A percentile compares a stretch with the other conserved stretches of the same genome.
Evolutionary conservation across 2,329 filamentous ascomycete genomes (phyloP).

Genomic region (Ophiostoma sp.): DNA sequence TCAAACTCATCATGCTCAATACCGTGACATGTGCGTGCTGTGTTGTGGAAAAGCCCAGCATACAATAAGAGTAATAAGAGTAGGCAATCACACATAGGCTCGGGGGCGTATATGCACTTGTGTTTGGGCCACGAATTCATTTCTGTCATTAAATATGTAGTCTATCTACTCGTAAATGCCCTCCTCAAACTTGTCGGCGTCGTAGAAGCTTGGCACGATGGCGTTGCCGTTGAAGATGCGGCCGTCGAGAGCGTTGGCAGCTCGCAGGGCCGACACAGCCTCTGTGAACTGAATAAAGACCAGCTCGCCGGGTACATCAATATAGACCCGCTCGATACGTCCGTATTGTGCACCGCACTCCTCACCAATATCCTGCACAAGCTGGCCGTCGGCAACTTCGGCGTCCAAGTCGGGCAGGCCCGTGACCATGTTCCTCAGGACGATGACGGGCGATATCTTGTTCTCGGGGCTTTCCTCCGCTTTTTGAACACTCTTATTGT

Average conservation of each 20-base stretch:
- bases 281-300: conserved; percentile 96
- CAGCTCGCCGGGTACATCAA: conserved; percentile 63
- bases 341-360: conserved; percentile 84
- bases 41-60: neutral
- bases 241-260: conserved; percentile 85
- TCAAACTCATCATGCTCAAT: neutral
- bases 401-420: conserved; percentile 72
- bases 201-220: conserved; percentile 80
- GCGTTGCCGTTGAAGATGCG: conserved; percentile 84
- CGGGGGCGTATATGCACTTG: neutral
- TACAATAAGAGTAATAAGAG: neutral
- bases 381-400: conserved; percentile 68
- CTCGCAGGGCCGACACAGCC: conserved; percentile 78
- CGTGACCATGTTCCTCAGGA: conserved; percentile 81
- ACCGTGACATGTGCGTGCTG: neutral
- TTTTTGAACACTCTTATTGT: conserved; percentile 51
- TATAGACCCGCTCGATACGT: conserved; percentile 74
- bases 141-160: neutral
- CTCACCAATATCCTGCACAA: conserved; percentile 94
- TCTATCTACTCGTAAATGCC: conserved; percentile 42
- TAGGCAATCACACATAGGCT: neutral
- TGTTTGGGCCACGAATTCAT: neutral
- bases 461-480: neutral
- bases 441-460: conserved; percentile 75
- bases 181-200: conserved; percentile 76